A percentile compares a stretch with the other conserved stretches of the same genome.
Conservation (phyloP, 768 basidiomycete species). For the Tricholoma bakamatsutake region DNA sequence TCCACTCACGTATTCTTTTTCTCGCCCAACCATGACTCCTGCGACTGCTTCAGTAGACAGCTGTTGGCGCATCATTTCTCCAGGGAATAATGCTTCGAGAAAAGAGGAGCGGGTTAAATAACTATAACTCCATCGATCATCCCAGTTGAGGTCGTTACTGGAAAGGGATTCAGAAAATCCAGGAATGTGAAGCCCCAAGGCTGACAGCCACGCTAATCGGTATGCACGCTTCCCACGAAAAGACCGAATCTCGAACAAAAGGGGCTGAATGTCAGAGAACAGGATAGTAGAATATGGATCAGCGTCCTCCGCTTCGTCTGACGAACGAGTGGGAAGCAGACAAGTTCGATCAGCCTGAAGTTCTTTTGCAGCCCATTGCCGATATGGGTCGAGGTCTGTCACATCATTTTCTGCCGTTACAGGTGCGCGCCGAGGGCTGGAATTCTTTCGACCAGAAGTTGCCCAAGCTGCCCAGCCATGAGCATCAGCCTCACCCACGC, state of each 20-base stretch:
- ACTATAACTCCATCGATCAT: conserved; percentile 62
- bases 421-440: conserved; percentile 5
- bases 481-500: conserved; percentile 63
- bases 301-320: conserved; percentile 32
- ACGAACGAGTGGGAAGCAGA: conserved; percentile 49
- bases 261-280: conserved; percentile 62
- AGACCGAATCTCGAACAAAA: conserved; percentile 45
- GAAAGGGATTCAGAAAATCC: conserved; percentile 46
- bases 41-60: conserved; percentile 56
- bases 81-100: conserved; percentile 51
- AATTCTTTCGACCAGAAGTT: conserved; percentile 34
- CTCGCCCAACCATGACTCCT: conserved; percentile 61
- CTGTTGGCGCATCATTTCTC: conserved; percentile 20
- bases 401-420: conserved; percentile 2
- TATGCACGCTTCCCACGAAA: conserved; percentile 46
- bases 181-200: conserved; percentile 68
- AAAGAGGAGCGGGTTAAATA: conserved; percentile 39
- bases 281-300: conserved; percentile 75
- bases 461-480: conserved; percentile 68
- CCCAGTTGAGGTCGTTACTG: conserved; percentile 35
- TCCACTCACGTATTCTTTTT: conserved; percentile 51
- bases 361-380: conserved; percentile 61
- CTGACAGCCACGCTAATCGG: conserved; percentile 63
- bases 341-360: conserved; percentile 35
- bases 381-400: conserved; percentile 53